A percentile compares a stretch with the other conserved stretches of the same genome.
phyloP scores from a whole-genome alignment of 768 basidiomycete genomes.

The Mycena galopus region DNA sequence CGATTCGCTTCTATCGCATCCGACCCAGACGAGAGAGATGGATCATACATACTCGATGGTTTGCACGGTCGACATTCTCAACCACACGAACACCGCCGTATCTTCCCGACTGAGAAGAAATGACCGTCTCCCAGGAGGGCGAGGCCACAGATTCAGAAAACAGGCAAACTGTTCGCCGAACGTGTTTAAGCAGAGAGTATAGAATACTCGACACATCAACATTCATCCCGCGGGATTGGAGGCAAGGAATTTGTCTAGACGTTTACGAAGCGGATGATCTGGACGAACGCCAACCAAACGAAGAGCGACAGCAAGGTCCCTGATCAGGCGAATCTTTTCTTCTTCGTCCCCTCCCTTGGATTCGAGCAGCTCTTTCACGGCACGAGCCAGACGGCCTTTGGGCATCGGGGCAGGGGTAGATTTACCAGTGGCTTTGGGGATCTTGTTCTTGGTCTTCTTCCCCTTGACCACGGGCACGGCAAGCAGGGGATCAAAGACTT shows the following conservation, averaged over 20 bases:
- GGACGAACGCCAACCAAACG: slow-evolving; percentile 67
- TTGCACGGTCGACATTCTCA: no score
- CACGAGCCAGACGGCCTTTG: slow-evolving; percentile 77
- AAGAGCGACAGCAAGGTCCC: slow-evolving; percentile 65
- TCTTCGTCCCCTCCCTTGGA: slow-evolving; percentile 60
- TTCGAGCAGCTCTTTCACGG: slow-evolving; percentile 75
- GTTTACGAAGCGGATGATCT: slow-evolving; percentile 79
- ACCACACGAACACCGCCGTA: no score
- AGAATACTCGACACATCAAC: no score
- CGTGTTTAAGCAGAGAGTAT: no score
- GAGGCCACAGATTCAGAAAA: no score
- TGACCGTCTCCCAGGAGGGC: no score
- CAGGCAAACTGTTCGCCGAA: no score
- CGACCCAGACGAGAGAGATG: no score
- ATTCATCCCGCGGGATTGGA: no score
- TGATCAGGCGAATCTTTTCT: slow-evolving; percentile 60
- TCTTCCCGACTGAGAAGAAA: no score
- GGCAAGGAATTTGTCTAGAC: slow-evolving; percentile 68
- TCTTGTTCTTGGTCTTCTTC: slow-evolving; percentile 65
- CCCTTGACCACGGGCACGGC: slow-evolving; percentile 76
- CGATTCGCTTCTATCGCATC: no score
- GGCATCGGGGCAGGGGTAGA: slow-evolving; percentile 55
- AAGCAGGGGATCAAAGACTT: slow-evolving; percentile 78
- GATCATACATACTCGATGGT: no score
- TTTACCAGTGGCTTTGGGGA: slow-evolving; percentile 51